A percentile compares a stretch with the other conserved stretches of the same genome.
Conservation (phyloP, 129 eudicot species). For the Gnaphalium uliginosum region DNA sequence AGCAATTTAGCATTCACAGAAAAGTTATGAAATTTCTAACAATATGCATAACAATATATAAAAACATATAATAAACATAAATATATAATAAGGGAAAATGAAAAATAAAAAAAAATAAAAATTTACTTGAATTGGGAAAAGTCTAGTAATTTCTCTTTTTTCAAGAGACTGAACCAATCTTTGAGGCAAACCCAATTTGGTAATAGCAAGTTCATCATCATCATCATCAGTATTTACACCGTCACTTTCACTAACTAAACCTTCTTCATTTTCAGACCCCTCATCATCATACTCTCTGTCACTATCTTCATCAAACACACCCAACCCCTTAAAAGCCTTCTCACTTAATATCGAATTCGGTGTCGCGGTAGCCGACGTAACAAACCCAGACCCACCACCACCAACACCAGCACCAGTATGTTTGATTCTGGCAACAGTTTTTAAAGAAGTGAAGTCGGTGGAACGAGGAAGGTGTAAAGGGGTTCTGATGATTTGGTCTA, state of each 20-base stretch:
- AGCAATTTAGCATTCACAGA: neutral
- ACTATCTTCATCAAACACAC: conserved; percentile 54
- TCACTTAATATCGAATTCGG: conserved; percentile 90
- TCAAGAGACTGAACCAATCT: conserved; percentile 69
- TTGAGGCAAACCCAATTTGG: conserved; percentile 81
- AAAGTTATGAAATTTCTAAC: neutral
- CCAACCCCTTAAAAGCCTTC: conserved; percentile 81
- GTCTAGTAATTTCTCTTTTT: conserved; percentile 68
- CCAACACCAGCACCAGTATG: conserved; percentile 2
- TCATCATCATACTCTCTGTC: conserved; percentile 40
- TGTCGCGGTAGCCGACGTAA: conserved; percentile 67
- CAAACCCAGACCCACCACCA: conserved; percentile 33
- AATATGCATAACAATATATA: neutral
- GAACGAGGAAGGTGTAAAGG: conserved; percentile 43
- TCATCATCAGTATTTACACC: conserved; percentile 24
- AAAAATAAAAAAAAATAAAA: neutral
- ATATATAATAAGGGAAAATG: neutral
- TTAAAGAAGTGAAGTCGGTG: conserved; percentile 35
- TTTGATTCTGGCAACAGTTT: conserved; percentile 20
- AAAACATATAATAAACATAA: neutral
- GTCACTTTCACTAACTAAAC: conserved; percentile 16
- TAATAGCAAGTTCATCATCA: conserved; percentile 60
- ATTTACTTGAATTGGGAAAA: conserved; percentile 93
- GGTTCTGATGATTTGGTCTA: conserved; percentile 50
- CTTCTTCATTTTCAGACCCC: conserved; percentile 26